Percentiles rank a stretch among this genome's conserved stretches.
Evolutionary conservation across 495 filamentous ascomycete genomes (phyloP).

Genomic region (Durotheca rogersii): DNA sequence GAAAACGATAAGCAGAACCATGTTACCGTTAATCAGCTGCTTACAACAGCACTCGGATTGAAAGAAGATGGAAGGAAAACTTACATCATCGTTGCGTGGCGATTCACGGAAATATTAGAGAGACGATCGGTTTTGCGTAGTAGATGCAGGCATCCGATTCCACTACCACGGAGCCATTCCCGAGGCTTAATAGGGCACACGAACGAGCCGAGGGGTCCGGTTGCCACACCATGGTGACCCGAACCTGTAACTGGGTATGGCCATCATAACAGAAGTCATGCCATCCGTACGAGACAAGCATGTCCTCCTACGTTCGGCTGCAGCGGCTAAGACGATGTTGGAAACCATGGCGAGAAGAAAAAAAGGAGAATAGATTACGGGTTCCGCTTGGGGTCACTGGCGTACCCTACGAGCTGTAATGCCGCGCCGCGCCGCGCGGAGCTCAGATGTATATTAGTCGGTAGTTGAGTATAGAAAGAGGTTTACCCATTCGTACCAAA

Average conservation of each 20-base stretch:
- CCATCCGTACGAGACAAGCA: slow-evolving; percentile 1
- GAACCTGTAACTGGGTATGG: neutral
- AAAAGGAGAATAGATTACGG: no score
- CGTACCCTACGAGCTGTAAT: no score
- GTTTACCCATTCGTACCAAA: neutral
- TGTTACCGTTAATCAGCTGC: neutral
- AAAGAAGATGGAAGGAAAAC: slow-evolving; percentile 17
- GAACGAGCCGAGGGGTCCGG: slow-evolving; percentile 1
- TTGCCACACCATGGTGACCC: neutral
- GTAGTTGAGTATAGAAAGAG: no score
- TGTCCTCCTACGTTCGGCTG: slow-evolving; percentile 8
- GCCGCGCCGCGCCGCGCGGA: no score
- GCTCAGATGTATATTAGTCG: no score
- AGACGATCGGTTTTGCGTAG: slow-evolving; percentile 14
- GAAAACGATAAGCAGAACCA: no score
- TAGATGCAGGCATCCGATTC: slow-evolving; percentile 19
- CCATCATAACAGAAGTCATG: slow-evolving; percentile 3
- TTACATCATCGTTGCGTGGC: slow-evolving; percentile 16
- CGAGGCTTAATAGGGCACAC: slow-evolving; percentile 9
- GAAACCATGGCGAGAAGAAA: no score
- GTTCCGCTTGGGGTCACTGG: no score
- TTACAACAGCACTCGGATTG: slow-evolving; percentile 14
- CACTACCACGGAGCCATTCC: slow-evolving; percentile 8
- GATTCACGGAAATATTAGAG: neutral
- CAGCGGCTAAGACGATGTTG: no score